phyloP scores from a whole-genome alignment of 352 stramenopile genomes.

The Bremia lactucae region DNA sequence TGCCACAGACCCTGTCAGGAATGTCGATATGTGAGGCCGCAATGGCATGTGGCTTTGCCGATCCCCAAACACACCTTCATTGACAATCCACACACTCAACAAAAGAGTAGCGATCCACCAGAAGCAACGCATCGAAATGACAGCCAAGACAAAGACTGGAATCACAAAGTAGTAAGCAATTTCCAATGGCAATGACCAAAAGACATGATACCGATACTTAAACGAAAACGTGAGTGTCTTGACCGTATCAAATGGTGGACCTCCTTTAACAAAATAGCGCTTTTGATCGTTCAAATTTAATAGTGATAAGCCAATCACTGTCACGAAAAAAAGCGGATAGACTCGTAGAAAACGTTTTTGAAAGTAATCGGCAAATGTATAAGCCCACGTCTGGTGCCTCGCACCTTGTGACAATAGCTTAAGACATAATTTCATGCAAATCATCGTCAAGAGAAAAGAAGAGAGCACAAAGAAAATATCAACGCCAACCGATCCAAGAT shows the following conservation, averaged over 20 bases:
- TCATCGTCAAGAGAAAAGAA: conserved; percentile 13
- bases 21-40: conserved; percentile 22
- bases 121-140: conserved; percentile 6
- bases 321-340: conserved; percentile 39
- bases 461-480: conserved; percentile 18
- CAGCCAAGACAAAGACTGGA: conserved; percentile 19
- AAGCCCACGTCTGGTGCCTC: conserved; percentile 3
- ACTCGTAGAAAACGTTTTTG: conserved; percentile 40
- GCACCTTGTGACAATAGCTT: conserved; percentile 6
- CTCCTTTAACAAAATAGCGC: conserved; percentile 16
- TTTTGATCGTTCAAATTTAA: conserved; percentile 17
- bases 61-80: conserved; percentile 11
- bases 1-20: conserved; percentile 27
- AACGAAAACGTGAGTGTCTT: conserved; percentile 30
- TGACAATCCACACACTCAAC: conserved; percentile 13
- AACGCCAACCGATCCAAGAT: conserved; percentile 9
- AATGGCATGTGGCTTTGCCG: conserved; percentile 19
- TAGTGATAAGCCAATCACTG: conserved; percentile 20
- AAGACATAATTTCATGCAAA: conserved; percentile 14
- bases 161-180: conserved; percentile 29
- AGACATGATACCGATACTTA: conserved; percentile 27
- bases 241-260: conserved; percentile 17
- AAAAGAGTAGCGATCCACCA: conserved; percentile 18
- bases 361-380: conserved; percentile 30
- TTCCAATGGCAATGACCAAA: conserved; percentile 12